A percentile compares a stretch with the other conserved stretches of the same genome.
phyloP scores from a whole-genome alignment of 164 flowering plant genomes.

The Magnolia sinica region DNA sequence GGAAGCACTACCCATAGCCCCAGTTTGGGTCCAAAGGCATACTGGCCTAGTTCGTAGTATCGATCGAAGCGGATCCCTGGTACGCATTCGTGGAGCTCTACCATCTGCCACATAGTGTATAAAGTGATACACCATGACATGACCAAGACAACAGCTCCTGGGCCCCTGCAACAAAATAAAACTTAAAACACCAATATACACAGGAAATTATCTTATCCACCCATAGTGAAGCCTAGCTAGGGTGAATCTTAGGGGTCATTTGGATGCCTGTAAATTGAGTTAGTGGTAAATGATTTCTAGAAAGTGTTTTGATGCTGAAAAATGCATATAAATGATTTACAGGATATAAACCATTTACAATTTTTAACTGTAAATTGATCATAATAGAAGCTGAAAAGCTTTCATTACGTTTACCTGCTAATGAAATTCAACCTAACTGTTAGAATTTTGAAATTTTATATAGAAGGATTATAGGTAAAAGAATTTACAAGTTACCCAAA shows the following conservation, averaged over 20 bases:
- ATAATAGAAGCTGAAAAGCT: no score
- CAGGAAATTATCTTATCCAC: not conserved
- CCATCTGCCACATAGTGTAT: slow-evolving; percentile 87
- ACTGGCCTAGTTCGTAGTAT: slow-evolving; percentile 61
- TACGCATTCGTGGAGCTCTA: slow-evolving; percentile 77
- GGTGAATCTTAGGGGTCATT: not conserved
- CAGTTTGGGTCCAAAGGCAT: slow-evolving; percentile 72
- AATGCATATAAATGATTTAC: not conserved
- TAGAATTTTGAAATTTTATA: no score
- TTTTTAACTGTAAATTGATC: no score
- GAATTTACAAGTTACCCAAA: no score
- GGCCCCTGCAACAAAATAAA: slow-evolving; percentile 52
- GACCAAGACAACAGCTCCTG: slow-evolving; percentile 56
- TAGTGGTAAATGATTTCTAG: no score
- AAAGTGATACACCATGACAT: slow-evolving; percentile 84
- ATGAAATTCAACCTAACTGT: no score
- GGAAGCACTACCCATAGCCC: slow-evolving; percentile 91
- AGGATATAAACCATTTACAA: not conserved
- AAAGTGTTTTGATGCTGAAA: no score
- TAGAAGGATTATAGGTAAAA: no score
- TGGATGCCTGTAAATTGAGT: no score
- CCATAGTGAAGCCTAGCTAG: not conserved
- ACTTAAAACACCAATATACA: not conserved
- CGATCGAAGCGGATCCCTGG: slow-evolving; percentile 82
- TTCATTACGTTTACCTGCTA: no score